phyloP scores from a whole-genome alignment of 164 flowering plant species.

The Umbilicus rupestris region DNA sequence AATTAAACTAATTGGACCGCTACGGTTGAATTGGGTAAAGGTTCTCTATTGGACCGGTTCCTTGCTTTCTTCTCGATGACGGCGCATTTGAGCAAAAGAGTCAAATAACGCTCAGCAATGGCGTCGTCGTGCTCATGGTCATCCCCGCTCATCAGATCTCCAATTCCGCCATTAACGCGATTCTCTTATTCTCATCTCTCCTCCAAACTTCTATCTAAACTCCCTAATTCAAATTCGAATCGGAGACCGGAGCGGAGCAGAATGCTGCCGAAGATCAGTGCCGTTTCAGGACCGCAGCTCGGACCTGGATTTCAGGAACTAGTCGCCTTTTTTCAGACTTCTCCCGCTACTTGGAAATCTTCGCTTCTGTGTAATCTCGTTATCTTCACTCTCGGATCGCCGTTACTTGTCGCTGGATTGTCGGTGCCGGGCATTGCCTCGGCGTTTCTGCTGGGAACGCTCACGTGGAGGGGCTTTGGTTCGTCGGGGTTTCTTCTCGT shows the following conservation, averaged over 20 bases:
- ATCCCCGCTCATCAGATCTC: background rate
- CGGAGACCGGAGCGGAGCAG: background rate
- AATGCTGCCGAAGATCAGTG: background rate
- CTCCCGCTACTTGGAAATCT: slow-evolving; percentile 79
- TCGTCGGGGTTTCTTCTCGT: slow-evolving; percentile 73
- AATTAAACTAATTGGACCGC: too few species aligned
- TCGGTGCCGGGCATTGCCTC: slow-evolving; percentile 66
- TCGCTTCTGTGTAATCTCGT: slow-evolving; percentile 49
- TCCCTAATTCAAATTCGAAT: background rate
- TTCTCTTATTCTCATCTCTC: background rate
- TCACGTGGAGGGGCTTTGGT: slow-evolving; percentile 90
- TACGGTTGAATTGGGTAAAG: too few species aligned
- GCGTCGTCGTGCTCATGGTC: slow-evolving; percentile 5
- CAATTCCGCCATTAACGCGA: background rate
- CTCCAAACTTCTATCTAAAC: background rate
- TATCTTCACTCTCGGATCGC: slow-evolving; percentile 73
- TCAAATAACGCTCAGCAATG: background rate
- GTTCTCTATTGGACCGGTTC: background rate
- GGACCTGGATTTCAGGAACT: slow-evolving; percentile 16
- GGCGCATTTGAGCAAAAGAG: background rate
- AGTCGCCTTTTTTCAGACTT: slow-evolving; percentile 35
- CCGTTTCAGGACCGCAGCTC: background rate
- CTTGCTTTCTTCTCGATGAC: background rate
- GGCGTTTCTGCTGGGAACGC: slow-evolving; percentile 80
- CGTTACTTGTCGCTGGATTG: slow-evolving; percentile 64